Evolutionary conservation across 129 eudicot species (phyloP).

Genomic region (Tagetes erecta): DNA sequence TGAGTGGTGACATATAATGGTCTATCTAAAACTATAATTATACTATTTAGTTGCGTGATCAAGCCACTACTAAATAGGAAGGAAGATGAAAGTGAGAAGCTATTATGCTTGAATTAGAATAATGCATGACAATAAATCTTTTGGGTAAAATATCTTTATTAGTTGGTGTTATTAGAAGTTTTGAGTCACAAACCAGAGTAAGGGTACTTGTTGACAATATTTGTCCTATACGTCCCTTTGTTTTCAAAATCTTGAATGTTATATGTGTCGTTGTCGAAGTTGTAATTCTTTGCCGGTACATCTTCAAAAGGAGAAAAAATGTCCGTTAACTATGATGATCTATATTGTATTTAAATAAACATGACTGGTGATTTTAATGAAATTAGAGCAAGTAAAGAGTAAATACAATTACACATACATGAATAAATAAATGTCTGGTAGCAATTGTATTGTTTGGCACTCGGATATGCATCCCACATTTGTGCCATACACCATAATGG

Average conservation of each 20-base stretch:
- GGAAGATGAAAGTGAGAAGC: no score
- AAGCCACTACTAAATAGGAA: no score
- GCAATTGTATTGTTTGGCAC: slow-evolving; percentile 28
- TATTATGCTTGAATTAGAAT: no score
- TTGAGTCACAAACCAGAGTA: slow-evolving; percentile 16
- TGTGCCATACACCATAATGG: slow-evolving; percentile 22
- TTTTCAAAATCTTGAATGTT: slow-evolving; percentile 8
- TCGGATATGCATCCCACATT: slow-evolving; percentile 22
- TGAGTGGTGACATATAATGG: no score
- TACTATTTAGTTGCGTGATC: no score
- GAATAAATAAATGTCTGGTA: slow-evolving; percentile 29
- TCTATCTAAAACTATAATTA: no score
- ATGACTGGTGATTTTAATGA: neutral
- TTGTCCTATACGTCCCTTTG: neutral
- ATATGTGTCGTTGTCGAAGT: neutral
- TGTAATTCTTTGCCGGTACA: neutral
- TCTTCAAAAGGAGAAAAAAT: slow-evolving; percentile 8
- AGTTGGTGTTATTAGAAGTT: neutral
- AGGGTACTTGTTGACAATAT: neutral
- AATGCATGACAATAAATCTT: no score
- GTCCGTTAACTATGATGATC: neutral
- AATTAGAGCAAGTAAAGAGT: neutral
- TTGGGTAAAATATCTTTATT: no score
- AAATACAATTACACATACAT: slow-evolving; percentile 6
- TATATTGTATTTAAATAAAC: neutral